Base-by-base conservation (phyloP, 1,139 yeast genomes). In the Scheffersomyces stambukii region DNA sequence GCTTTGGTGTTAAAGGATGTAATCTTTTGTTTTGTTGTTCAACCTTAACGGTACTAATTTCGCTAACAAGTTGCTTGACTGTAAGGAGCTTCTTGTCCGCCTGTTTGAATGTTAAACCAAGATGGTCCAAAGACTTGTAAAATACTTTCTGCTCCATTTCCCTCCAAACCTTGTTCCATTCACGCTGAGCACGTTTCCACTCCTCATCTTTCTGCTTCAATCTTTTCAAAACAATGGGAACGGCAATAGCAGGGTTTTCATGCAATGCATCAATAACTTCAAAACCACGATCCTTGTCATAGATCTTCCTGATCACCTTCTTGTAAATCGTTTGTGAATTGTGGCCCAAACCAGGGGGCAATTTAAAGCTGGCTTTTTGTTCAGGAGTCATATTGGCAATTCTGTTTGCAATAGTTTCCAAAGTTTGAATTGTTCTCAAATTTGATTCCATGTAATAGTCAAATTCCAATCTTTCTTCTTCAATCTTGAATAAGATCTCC, bases 121-220 rank as follows among this genome's bases (percentile, higher is more conserved):
- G 68, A 54, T 93, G 98, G 53, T 91, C 99, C 45, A 91, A 68
- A 3, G 96, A 84, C 57, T 91, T 93, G 65, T 77, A 85, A 54
- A 83, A 89, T 1, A 88, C 95, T 49, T 88, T 89, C 51, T 88
- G 96, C 53, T 93, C 98, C 63, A 94, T 79, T 57, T 91, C 98
- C 49, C 98, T 78, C 99, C 99, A 91, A 16, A 89, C 95, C 54
- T 91, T 91, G 57, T 91, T 91, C 98, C 99, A 91, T 56, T 93
- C 98, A 45, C 98, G 76, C 50, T 91, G 98, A 1, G 96, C 91
- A 41, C 96, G 77, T 56, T 89, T 85, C 99, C 99, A 91, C 57
- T 91, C 98, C 59, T 91, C 97, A 54, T 93, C 98, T 60, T 91
- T 91, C 59, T 91, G 97, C 58, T 91, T 91, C 55, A 91, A 74